Conservation (phyloP, 1,139 yeast genomes). For the Lodderomyces margitis region DNA sequence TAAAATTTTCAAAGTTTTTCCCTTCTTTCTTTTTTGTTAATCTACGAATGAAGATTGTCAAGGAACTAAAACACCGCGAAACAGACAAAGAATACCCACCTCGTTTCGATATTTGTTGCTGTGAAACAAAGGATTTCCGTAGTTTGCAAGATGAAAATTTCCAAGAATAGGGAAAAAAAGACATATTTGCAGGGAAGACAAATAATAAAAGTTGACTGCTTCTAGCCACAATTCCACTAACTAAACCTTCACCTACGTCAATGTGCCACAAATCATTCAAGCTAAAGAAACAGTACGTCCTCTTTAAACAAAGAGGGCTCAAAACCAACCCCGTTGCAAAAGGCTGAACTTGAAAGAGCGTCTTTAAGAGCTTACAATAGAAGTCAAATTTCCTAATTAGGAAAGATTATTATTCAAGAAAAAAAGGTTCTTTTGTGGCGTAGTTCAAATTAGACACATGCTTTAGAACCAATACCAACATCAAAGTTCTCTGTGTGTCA, state of each 20-base stretch:
- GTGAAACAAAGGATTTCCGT: neutral
- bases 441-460: neutral
- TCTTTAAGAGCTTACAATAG: neutral
- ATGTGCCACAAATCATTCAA: neutral
- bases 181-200: too few relatives aligned
- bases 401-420: neutral
- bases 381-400: neutral
- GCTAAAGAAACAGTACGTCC: too few relatives aligned
- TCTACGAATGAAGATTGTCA: too few relatives aligned
- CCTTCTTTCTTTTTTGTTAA: too few relatives aligned
- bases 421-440: neutral
- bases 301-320: neutral
- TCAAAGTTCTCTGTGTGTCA: neutral
- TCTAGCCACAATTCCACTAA: too few relatives aligned
- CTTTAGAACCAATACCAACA: neutral
- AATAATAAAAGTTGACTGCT: too few relatives aligned
- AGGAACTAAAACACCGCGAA: too few relatives aligned
- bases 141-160: too few relatives aligned
- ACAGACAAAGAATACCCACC: neutral
- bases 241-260: too few relatives aligned
- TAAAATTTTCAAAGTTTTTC: too few relatives aligned
- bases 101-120: neutral
- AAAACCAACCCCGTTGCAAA: neutral
- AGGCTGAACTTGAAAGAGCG: neutral
- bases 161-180: too few relatives aligned